These are phyloP conservation scores for Fusarium longipes DNA, from an alignment of 2,329 filamentous ascomycete species.

Conservation along the genomic window DNA sequence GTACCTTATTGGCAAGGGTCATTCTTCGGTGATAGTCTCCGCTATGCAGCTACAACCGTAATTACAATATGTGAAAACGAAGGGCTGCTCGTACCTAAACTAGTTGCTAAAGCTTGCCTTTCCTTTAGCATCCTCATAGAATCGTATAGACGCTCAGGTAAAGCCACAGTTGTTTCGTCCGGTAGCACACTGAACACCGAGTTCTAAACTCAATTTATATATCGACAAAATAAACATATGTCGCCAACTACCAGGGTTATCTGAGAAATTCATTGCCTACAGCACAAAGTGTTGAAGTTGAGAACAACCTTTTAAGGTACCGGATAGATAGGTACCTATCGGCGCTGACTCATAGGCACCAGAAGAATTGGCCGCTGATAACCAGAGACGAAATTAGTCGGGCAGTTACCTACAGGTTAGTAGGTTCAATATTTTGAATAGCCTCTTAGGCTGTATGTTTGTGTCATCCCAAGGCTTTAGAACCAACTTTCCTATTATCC, in stretches of 20 bases:
- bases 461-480: too few relatives aligned
- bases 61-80: neutral
- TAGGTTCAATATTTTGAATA: too few relatives aligned
- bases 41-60: neutral
- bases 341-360: too few relatives aligned
- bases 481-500: too few relatives aligned
- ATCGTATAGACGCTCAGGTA: neutral
- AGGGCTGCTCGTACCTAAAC: neutral
- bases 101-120: neutral
- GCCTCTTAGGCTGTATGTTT: too few relatives aligned
- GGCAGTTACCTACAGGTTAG: too few relatives aligned
- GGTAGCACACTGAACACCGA: neutral
- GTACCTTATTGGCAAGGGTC: neutral
- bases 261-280: neutral
- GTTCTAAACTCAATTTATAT: neutral
- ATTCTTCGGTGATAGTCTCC: neutral
- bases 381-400: too few relatives aligned
- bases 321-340: neutral
- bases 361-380: too few relatives aligned
- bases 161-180: neutral
- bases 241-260: neutral
- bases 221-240: neutral
- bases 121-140: neutral
- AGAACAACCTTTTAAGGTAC: neutral
- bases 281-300: neutral